phyloP scores from a whole-genome alignment of 192 early-diverging fungal species.

The Coemansia sp. region DNA sequence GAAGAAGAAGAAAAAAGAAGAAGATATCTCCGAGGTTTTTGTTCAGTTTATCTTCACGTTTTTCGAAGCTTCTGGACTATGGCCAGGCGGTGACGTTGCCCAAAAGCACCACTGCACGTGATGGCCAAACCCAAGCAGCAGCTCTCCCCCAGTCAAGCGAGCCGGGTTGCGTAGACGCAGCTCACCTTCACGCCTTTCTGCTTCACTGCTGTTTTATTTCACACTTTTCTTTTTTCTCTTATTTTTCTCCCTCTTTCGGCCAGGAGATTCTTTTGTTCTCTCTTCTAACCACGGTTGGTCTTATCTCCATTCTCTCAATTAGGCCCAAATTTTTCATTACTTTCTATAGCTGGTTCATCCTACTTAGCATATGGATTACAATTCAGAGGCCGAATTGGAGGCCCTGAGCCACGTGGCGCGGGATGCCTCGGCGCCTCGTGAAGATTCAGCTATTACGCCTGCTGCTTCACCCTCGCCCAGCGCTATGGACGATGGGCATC shows the following conservation, averaged over 20 bases:
- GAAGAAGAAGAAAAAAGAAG: background rate
- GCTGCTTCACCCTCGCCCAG: background rate
- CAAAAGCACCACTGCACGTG: background rate
- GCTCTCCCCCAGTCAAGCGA: background rate
- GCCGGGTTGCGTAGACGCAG: background rate
- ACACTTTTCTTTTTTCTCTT: background rate
- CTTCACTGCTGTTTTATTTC: background rate
- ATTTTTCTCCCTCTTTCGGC: background rate
- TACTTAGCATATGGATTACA: conserved; percentile 9
- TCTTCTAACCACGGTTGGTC: background rate
- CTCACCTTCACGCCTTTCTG: background rate
- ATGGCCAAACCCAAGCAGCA: background rate
- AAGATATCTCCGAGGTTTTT: background rate
- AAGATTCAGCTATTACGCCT: conserved; percentile 3
- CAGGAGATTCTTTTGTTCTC: background rate
- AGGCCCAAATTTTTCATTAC: background rate
- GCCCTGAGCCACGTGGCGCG: conserved; percentile 4
- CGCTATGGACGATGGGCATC: background rate
- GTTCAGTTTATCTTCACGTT: background rate
- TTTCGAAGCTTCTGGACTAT: background rate
- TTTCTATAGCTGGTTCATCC: background rate
- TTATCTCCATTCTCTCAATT: background rate
- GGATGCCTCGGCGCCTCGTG: conserved; percentile 5
- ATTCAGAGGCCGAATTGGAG: conserved; percentile 18
- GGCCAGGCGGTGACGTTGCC: background rate